phyloP scores from a whole-genome alignment of 1,139 yeast genomes.

The Lizanozyma gosingica region DNA sequence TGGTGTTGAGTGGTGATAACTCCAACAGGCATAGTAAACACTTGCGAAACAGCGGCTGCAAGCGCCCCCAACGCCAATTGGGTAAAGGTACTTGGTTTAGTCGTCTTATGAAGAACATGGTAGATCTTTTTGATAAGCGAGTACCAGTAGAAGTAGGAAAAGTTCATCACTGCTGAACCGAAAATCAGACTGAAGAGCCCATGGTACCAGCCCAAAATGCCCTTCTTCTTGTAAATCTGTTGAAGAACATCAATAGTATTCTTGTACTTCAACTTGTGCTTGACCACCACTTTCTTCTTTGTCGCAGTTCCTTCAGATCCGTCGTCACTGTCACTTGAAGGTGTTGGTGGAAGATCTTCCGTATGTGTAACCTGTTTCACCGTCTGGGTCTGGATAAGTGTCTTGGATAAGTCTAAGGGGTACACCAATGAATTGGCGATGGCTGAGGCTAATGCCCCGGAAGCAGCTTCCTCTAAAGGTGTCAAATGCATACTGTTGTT shows the following conservation, averaged over 20 bases:
- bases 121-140: conserved; percentile 60
- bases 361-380: conserved; percentile 13
- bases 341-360: conserved; percentile 6
- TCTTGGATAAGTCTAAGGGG: conserved; percentile 67
- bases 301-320: conserved; percentile 6
- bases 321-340: conserved; percentile 4
- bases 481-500: conserved; percentile 37
- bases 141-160: conserved; percentile 84
- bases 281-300: conserved; percentile 4
- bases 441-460: conserved; percentile 81
- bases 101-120: conserved; percentile 26
- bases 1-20: conserved; percentile 84
- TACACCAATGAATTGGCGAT: conserved; percentile 73
- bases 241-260: conserved; percentile 55
- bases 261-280: conserved; percentile 33
- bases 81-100: conserved; percentile 47
- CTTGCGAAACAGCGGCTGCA: conserved; percentile 79
- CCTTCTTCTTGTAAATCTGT: conserved; percentile 50
- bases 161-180: conserved; percentile 73
- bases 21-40: conserved; percentile 76
- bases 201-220: conserved; percentile 65
- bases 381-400: conserved; percentile 64
- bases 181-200: conserved; percentile 64
- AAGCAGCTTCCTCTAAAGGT: conserved; percentile 66
- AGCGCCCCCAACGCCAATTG: conserved; percentile 75